Evolutionary conservation across 139 green algal species (phyloP), one percentile per base, ranked within the genome.

Genomic region (Chlorella sp.): DNA sequence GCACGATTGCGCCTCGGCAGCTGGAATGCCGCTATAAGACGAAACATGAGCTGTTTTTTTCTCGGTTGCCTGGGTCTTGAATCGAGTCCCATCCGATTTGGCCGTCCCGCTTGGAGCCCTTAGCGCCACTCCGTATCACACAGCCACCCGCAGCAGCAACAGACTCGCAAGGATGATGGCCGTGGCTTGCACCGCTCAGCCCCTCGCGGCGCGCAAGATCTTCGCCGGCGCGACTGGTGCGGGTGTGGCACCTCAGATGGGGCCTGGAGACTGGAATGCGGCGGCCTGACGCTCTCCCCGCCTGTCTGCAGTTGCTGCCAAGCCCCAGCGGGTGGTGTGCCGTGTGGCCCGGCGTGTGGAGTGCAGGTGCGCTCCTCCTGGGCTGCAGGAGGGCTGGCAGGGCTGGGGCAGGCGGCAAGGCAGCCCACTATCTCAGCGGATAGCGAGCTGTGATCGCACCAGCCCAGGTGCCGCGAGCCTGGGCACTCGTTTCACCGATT

Each of bases 291-390:
- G n/a, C 69, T 59, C 8, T 67, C n/a, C n/a, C n/a, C n/a, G n/a
- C n/a, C 56, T 67, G 33, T 15, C 14, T 74, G 74, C 74, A 80
- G 74, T 80, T 21, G 68, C 68, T n/a, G 66, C 77, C 77, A 73
- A 78, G 69, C 68, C 69, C 55, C 27, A 29, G 12, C 66, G 38
- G 36, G 50, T 23, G 23, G 29, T 50, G 38, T 29, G 46, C 29
- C 67, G 66, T 29, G 77, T 65, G 45, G 70, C 58, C 35, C 41
- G 42, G 19, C 45, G 38, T 38, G 68, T 83, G 64, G 67, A 70
- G 40, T 83, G 77, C 77, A 83, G 68, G 77, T 83, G 58, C 53
- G 77, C 23, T 29, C 38, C 40, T 35, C n/a, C n/a, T n/a, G n/a
- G n/a, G n/a, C n/a, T n/a, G n/a, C n/a, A 23, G 25, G 23, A 19